A percentile compares a stretch with the other conserved stretches of the same genome.
Conservation (phyloP, 495 filamentous ascomycete genomes). For the Tuber brumale region DNA sequence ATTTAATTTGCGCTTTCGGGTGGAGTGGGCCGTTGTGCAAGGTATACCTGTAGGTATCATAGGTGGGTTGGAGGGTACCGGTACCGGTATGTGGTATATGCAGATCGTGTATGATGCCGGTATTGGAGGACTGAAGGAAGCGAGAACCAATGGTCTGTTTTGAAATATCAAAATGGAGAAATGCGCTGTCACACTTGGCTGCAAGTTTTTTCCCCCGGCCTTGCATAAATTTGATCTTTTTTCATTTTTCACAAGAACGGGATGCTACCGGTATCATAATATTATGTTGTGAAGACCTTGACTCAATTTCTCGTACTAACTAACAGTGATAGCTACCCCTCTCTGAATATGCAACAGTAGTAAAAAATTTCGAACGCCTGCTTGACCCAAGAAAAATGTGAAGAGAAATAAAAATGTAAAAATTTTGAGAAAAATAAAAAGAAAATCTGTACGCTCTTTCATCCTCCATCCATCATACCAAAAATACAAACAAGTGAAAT, state of each 20-base stretch:
- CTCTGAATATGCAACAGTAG: not conserved
- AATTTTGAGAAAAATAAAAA: not conserved
- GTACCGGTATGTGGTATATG: no score
- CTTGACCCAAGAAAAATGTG: not conserved
- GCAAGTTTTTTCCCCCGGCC: no score
- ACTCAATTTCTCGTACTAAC: not conserved
- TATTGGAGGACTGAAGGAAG: not conserved
- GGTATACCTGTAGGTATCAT: no score
- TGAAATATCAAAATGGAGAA: not conserved
- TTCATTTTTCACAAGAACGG: not conserved
- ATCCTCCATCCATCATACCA: conserved; percentile 7
- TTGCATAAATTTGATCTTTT: not conserved
- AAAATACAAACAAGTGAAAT: conserved; percentile 2
- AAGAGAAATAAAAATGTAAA: not conserved
- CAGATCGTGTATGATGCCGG: no score
- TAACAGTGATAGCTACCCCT: not conserved
- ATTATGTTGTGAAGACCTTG: not conserved
- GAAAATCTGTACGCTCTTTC: not conserved
- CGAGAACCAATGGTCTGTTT: not conserved
- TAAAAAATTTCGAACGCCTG: not conserved
- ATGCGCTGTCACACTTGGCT: not conserved
- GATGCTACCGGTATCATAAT: not conserved
- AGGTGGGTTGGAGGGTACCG: no score
- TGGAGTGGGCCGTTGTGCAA: no score
- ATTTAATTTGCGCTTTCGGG: no score